phyloP scores from a whole-genome alignment of 2,329 filamentous ascomycete species.

The Chalaropsis thielavioides region DNA sequence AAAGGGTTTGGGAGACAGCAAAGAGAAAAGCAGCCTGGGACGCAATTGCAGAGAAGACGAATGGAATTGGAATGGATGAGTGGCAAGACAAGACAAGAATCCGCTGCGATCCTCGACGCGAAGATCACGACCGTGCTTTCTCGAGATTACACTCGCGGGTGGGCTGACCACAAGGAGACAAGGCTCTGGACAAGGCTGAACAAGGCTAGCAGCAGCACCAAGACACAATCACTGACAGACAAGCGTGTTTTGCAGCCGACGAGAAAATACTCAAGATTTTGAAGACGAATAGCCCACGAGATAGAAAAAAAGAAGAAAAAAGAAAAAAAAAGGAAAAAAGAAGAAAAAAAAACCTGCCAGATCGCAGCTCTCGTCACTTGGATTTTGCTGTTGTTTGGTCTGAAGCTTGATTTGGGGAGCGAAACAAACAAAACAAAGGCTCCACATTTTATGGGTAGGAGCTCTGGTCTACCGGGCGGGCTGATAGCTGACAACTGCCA shows the following conservation, averaged over 20 bases:
- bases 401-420: neutral
- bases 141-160: neutral
- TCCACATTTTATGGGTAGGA: neutral
- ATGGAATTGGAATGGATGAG: neutral
- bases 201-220: no score
- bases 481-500: neutral
- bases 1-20: neutral
- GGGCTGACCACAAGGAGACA: neutral
- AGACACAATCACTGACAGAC: no score
- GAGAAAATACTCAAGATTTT: no score
- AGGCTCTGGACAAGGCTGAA: no score
- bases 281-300: no score
- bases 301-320: neutral
- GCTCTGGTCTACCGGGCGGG: neutral
- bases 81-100: neutral
- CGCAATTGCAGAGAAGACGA: neutral
- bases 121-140: neutral
- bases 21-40: neutral
- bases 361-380: neutral
- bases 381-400: neutral
- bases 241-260: no score
- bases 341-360: neutral
- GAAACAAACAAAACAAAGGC: constrained; percentile 7
- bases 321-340: neutral
- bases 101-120: neutral